Base-by-base conservation (phyloP, 1,284 basidiomycete genomes). In the Boletus albobrunnescens region DNA sequence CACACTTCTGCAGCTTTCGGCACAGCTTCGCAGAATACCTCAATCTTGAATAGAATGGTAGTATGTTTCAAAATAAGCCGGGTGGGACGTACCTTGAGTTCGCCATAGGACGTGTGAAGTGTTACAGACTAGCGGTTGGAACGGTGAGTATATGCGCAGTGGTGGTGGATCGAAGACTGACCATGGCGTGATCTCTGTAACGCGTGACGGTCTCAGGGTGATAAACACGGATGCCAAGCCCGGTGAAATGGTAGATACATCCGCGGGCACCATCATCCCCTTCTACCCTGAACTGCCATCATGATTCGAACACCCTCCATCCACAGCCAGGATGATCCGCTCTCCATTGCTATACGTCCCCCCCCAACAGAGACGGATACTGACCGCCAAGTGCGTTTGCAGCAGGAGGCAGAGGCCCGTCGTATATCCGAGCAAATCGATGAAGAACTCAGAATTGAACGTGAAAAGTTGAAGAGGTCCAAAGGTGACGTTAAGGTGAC, bases 11-110 rank as follows among this genome's bases (percentile, higher is more conserved):
- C 92, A 16, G 94, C 78, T 61, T 92, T 90, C 12, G 95, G 95
- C 14, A 93, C 90, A 8, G 92, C 84, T 68, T 99, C 95, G 70
- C 95, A 98, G 71, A 98, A 99, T 20, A 99, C 69, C 70, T 99
- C 95, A 55, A 98, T 84, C 93, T 97, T 64, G 36, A 36, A 50
- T 31, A 13, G 31, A 19, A 37, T 31, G 19, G 31, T 31, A 41
- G 40, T 20, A 42, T 7, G 4, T 19, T 28, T 46, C 45, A 12
- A 33, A 47, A 23, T 7, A 43, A 28, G 19, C 39, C 20, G 6
- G 17, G 33, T 23, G 9, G 12, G 35, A 37, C 70, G 40, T 59
- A 91, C 93, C 81, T 99, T 99, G 69, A 99, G 74, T 59, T 99
- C 95, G 22, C 95, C 95, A 57, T 89, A 85, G 20, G 87, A 82